Evolutionary conservation across 2,329 filamentous ascomycete species (phyloP).

Genomic region (Ilyonectria destructans): DNA sequence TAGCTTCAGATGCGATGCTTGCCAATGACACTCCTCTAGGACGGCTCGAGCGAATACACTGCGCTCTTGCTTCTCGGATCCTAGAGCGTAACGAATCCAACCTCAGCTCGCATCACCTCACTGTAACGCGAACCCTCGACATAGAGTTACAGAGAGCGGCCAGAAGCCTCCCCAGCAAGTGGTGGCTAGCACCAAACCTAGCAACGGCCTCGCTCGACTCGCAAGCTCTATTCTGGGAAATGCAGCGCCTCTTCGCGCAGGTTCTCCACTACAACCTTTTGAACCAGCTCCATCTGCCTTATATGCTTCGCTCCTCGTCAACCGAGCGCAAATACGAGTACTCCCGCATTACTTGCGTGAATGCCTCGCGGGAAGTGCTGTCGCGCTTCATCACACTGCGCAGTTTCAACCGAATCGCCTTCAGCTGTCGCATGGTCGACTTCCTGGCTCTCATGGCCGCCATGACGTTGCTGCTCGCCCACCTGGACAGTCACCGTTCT

Average conservation of each 20-base stretch:
- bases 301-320: conserved; percentile 60
- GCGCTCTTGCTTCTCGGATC: conserved; percentile 60
- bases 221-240: conserved; percentile 48
- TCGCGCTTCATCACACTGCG: conserved; percentile 63
- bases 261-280: conserved; percentile 67
- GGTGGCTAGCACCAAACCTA: conserved; percentile 62
- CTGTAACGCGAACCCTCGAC: conserved; percentile 60
- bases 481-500: conserved; percentile 52
- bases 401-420: conserved; percentile 54
- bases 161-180: conserved; percentile 59
- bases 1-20: conserved; percentile 50
- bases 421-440: conserved; percentile 65
- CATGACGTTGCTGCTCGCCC: conserved; percentile 65
- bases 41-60: conserved; percentile 62
- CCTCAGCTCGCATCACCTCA: conserved; percentile 44
- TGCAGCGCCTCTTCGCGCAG: conserved; percentile 60
- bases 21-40: conserved; percentile 57
- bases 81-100: conserved; percentile 60
- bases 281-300: conserved; percentile 69
- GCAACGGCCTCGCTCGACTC: conserved; percentile 30
- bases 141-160: conserved; percentile 63
- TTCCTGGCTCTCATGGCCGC: conserved; percentile 66
- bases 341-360: conserved; percentile 62
- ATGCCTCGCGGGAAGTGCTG: conserved; percentile 67
- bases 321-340: conserved; percentile 59